A percentile compares a stretch with the other conserved stretches of the same genome.
These are phyloP conservation scores for Hypoxylon cercidicola DNA, from an alignment of 495 filamentous ascomycete genomes.

Conservation along the genomic window DNA sequence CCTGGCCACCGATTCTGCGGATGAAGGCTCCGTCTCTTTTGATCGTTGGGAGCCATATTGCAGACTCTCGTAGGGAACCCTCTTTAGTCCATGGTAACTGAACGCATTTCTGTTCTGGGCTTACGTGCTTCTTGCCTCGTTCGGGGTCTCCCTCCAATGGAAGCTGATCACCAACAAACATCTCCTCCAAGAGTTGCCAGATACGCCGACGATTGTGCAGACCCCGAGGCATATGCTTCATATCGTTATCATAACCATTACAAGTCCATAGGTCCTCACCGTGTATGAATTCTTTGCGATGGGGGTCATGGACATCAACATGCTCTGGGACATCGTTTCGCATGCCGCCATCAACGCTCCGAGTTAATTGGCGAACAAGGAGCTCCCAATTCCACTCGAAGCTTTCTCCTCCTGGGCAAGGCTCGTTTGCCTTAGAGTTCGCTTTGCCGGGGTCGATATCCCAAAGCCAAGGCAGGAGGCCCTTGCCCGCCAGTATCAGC, in stretches of 20 bases:
- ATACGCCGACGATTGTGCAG: constrained; percentile 7
- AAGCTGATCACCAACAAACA: constrained; percentile 7
- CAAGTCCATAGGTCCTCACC: not conserved
- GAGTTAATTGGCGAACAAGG: not conserved
- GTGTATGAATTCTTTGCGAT: not conserved
- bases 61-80: not conserved
- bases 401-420: not conserved
- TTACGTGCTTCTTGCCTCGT: not conserved
- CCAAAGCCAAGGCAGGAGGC: constrained; percentile 9
- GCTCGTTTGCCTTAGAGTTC: not conserved
- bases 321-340: not conserved
- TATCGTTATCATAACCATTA: constrained; percentile 7
- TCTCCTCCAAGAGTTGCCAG: constrained; percentile 8
- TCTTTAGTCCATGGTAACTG: constrained; percentile 7
- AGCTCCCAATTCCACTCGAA: constrained; percentile 7
- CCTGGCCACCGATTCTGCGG: constrained; percentile 3
- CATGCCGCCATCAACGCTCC: not conserved
- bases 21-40: not conserved
- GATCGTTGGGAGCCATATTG: constrained; percentile 10
- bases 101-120: not conserved
- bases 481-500: constrained; percentile 3
- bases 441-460: not conserved
- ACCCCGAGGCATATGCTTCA: not conserved
- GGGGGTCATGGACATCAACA: not conserved
- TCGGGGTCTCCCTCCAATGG: not conserved